Evolutionary conservation across 768 basidiomycete genomes (phyloP).

Genomic region (Mycena indigotica): DNA sequence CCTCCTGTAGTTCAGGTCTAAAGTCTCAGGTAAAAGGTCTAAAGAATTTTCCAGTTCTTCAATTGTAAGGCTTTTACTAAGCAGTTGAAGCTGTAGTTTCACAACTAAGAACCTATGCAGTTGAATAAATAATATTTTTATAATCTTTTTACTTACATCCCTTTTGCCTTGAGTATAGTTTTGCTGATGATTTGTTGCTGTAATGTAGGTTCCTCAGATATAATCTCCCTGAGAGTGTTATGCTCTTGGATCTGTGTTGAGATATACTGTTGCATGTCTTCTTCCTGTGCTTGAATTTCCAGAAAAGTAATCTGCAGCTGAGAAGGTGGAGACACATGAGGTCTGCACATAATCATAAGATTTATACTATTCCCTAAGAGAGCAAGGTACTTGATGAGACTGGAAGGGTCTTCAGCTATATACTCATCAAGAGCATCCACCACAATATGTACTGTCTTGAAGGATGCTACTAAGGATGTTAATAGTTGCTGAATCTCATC

Average conservation of each 20-base stretch:
- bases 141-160: not conserved
- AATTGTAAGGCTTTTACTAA: not conserved
- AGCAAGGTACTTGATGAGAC: not conserved
- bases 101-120: not conserved
- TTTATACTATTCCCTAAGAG: not conserved
- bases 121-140: not conserved
- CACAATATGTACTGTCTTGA: not conserved
- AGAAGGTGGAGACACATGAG: not conserved
- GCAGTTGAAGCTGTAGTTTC: not conserved
- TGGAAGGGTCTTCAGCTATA: constrained; percentile 3
- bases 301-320: not conserved
- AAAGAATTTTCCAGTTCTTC: not conserved
- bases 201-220: not conserved
- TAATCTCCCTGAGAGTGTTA: not conserved
- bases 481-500: not conserved
- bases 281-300: not conserved
- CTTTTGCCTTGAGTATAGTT: too few species aligned
- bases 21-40: not conserved
- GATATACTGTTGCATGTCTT: not conserved
- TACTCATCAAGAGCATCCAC: too few species aligned
- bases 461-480: not conserved
- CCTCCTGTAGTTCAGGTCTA: not conserved
- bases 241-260: not conserved
- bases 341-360: not conserved
- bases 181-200: not conserved